Evolutionary conservation across 106 monocot genomes (phyloP), one percentile per base, ranked within the genome.

Genomic region (Triglochin maritima): DNA sequence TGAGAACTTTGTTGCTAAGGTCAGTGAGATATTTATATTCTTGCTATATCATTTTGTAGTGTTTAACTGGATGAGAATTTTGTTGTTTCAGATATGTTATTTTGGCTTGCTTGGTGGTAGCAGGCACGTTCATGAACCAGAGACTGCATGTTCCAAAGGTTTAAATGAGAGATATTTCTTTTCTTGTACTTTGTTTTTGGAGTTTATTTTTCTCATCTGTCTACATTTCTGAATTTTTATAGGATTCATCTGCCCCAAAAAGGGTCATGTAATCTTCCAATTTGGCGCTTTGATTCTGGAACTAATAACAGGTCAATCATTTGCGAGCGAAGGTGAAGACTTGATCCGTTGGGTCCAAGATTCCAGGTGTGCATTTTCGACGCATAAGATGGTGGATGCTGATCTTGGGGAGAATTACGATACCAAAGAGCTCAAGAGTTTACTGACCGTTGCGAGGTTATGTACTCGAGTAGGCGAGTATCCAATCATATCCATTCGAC

Each of bases 331-430:
- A 75, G 81, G 79, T 64, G 76, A 3, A 16, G 87, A 87, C 63
- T 71, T 89, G 13, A 70, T 95, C 43, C 87, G 76, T n/a, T 95
- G 95, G 90, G 76, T 95, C 50, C 87, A 90, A 60, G 72, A 83
- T 13, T 81, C 90, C 4, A 72, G 73, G 15, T 74, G 83, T 70
- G 58, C 77, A 7, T 73, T 47, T 52, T 83, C 90, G 9, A 81
- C 90, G 83, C 77, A 90, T 74, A 77, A 78, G 43, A 95, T 90
- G 95, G 90, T 95, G 45, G 95, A 95, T 73, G 81, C 83, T 56
- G 95, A 95, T 79, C 87, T 95, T 45, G 95, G 95, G 17, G 77
- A 79, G 14, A 60, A 51, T 56, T 95, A 90, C 68, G 71, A 90
- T 69, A 73, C 79, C n/a, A 75, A 69, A 14, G 83, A 95, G 73